Evolutionary conservation across 2,329 filamentous ascomycete genomes (phyloP).

Genomic region (Aspergillus clavatus): DNA sequence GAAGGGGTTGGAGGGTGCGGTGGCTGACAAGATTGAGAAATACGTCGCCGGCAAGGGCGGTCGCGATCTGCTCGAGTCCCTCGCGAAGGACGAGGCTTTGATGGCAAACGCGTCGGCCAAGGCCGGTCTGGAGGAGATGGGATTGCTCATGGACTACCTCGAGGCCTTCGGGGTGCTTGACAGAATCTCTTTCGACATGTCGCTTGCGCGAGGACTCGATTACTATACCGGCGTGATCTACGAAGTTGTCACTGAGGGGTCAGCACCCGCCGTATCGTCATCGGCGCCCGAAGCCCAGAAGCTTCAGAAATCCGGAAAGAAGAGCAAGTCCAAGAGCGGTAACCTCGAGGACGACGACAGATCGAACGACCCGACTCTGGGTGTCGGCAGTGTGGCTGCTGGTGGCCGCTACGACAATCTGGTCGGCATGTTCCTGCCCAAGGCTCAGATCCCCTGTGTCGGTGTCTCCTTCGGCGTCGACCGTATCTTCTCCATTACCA

Average conservation of each 20-base stretch:
- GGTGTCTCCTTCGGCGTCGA: slow-evolving; percentile 93
- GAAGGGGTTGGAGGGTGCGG: slow-evolving; percentile 70
- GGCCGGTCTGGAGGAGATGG: slow-evolving; percentile 75
- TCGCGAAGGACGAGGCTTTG: slow-evolving; percentile 64
- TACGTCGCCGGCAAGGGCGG: slow-evolving; percentile 76
- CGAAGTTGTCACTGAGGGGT: slow-evolving; percentile 80
- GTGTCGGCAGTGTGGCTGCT: slow-evolving; percentile 82
- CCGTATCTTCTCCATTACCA: slow-evolving; percentile 88
- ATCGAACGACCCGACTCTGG: slow-evolving; percentile 72
- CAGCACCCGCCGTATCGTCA: slow-evolving; percentile 51
- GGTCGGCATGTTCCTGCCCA: slow-evolving; percentile 88
- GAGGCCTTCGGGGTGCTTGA: slow-evolving; percentile 69
- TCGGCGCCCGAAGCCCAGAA: slow-evolving; percentile 34
- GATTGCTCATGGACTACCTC: slow-evolving; percentile 74
- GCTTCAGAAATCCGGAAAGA: slow-evolving; percentile 37
- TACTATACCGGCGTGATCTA: slow-evolving; percentile 91
- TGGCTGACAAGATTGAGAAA: slow-evolving; percentile 82
- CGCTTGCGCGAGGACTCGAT: slow-evolving; percentile 83
- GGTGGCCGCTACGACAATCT: slow-evolving; percentile 90
- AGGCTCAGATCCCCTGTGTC: slow-evolving; percentile 80
- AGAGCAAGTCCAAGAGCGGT: slow-evolving; percentile 46
- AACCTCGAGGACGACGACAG: slow-evolving; percentile 60
- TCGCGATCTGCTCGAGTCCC: slow-evolving; percentile 65
- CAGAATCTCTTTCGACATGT: slow-evolving; percentile 81
- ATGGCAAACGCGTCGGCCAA: slow-evolving; percentile 69